Evolutionary conservation across 805 yeast species (phyloP).

Genomic region (Yamadazyma akitaensis): DNA sequence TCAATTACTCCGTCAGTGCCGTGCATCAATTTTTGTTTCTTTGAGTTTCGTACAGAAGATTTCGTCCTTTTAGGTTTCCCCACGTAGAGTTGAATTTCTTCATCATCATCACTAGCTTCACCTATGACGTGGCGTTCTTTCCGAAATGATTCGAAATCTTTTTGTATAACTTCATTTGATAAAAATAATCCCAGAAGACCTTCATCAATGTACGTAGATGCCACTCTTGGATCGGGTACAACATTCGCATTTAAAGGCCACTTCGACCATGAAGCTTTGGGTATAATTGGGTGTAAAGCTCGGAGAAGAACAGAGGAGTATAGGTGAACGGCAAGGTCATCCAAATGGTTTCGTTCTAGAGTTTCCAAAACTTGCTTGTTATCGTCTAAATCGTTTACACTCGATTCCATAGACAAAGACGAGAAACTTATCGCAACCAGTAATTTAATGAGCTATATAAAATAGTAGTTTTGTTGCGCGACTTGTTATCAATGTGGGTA

Average conservation of each 20-base stretch:
- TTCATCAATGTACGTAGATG: slow-evolving; percentile 20
- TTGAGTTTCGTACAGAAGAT: not conserved
- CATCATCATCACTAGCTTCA: not conserved
- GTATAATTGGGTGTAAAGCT: slow-evolving; percentile 34
- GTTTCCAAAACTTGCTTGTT: slow-evolving; percentile 19
- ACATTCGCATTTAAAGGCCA: slow-evolving; percentile 53
- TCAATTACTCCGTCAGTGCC: too few relatives aligned
- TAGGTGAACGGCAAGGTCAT: slow-evolving; percentile 62
- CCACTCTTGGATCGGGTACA: slow-evolving; percentile 37
- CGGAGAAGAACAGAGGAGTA: slow-evolving; percentile 53
- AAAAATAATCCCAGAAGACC: not conserved
- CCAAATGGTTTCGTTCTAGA: slow-evolving; percentile 48
- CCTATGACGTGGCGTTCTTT: not conserved
- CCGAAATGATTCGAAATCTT: not conserved
- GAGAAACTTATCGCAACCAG: not conserved
- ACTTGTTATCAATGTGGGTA: too few relatives aligned
- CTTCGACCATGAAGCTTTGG: slow-evolving; percentile 43
- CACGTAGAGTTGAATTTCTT: not conserved
- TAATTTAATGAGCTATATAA: too few relatives aligned
- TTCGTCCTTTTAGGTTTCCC: not conserved
- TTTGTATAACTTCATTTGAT: not conserved
- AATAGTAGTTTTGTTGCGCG: too few relatives aligned
- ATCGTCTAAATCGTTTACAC: slow-evolving; percentile 13
- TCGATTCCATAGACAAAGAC: not conserved
- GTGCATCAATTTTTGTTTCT: too few relatives aligned